Base-by-base conservation (phyloP, 2,329 filamentous ascomycete genomes). In the Penicillium sp. region DNA sequence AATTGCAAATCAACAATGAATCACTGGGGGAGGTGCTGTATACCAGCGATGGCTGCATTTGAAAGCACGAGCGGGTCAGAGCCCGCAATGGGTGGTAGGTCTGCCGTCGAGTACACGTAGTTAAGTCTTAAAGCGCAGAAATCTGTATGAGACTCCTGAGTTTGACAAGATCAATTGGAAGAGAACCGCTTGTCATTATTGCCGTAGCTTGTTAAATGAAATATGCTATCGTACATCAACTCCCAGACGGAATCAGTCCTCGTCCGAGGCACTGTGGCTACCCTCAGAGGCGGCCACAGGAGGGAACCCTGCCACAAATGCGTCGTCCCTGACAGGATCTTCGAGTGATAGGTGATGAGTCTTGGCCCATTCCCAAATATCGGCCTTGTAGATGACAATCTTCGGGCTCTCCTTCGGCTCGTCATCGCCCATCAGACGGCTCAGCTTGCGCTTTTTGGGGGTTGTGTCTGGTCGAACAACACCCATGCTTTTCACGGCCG, bases 401-500 rank as follows among this genome's bases (percentile, higher is more conserved):
- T 69, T 72, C 28, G 71, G 72, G 48, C 68, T 67, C 47, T 71
- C 62, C 4, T 70, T 65, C 20, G 67, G 59, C 10, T 67, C 68
- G 7, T 66, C 57, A 11, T 68, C 71, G 17, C 62, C 61, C 14
- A 61, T 55, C 17, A 67, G 58, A 31, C 72, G 67, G 17, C 41
- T 77, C 79, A 79, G 74, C 78, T 73, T 71, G 79, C 83, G 66
- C 84, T 69, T 88, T 81, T 75, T 87, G 75, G 50, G 73, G 15
- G 71, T 79, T 67, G 81, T 81, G 59, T 78, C 79, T 20, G 73
- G 72, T 62, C 85, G 83, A 49, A 89, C 81, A 38, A 95, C 79
- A 8, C 84, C 88, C 91, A 97, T 96, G 59, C 91, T 88, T 61
- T 90, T 86, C 55, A 97, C 79, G 25, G 92, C 88, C 0, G 81